Base-by-base conservation (phyloP, 2,329 filamentous ascomycete genomes). In the Cylindrodendrum hubeiense region DNA sequence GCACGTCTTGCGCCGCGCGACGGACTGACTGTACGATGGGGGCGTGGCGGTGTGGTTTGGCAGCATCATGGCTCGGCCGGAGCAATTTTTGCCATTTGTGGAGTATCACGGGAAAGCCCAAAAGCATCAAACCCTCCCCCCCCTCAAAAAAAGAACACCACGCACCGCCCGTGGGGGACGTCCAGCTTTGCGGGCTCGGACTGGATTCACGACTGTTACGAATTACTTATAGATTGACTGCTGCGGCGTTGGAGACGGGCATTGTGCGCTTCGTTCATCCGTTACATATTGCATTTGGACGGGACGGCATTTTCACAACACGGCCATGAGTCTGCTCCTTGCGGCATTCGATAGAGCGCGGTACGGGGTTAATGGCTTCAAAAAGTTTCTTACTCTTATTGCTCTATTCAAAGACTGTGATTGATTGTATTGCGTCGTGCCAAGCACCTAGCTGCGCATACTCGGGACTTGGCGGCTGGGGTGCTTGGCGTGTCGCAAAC, bases 131-230 rank as follows among this genome's bases (percentile, higher is more conserved):
- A n/a, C 37, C 15, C 37, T n/a, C 37, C n/a, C n/a, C n/a, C n/a
- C n/a, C n/a, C n/a, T n/a, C n/a, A n/a, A n/a, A n/a, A n/a, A n/a
- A n/a, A 34, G n/a, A 39, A 39, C 37, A 39, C 15, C 37, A 39
- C 37, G 7, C 37, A n/a, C 17, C 3, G 15, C 13, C 34, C 34
- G 15, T 15, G 37, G 37, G n/a, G n/a, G 7, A 3, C n/a, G 15
- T 39, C 15, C 37, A 19, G 37, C 37, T n/a, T 47, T 30, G 30
- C 15, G 49, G 44, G 46, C 34, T 43, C 34, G 26, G 46, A 37
- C 39, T 54, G 50, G 41, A 33, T 12, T 55, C n/a, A 62, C 59
- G 52, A 62, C 59, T 51, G 34, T 62, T 62, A 62, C 46, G 59
- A 62, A 49, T 52, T 19, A 39, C 49, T 21, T 30, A 56, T 62